Percentiles rank a stretch among this genome's conserved stretches.
Conservation (phyloP, 352 stramenopile species). For the Globisporangium alternatum region DNA sequence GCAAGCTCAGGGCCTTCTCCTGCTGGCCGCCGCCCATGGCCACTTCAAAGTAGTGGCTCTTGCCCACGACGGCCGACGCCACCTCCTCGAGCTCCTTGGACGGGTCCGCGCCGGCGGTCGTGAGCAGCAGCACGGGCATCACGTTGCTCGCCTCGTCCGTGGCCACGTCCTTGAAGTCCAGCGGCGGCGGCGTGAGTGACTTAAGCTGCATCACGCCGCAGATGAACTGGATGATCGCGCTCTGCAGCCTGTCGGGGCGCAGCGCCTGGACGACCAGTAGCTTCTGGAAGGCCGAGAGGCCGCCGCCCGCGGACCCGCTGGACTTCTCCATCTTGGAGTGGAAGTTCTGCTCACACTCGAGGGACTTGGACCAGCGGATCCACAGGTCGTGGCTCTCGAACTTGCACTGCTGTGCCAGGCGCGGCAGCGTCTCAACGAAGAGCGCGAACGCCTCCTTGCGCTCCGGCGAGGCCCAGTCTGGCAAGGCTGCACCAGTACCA, state of each 20-base stretch:
- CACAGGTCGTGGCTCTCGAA: conserved; percentile 85
- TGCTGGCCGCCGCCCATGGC: conserved; percentile 95
- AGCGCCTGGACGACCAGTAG: conserved; percentile 91
- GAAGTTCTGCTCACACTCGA: conserved; percentile 90
- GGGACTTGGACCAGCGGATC: conserved; percentile 86
- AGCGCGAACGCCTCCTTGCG: conserved; percentile 82
- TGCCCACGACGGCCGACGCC: conserved; percentile 77
- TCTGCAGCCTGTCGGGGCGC: conserved; percentile 88
- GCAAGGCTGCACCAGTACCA: conserved; percentile 21
- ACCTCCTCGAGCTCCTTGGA: conserved; percentile 93
- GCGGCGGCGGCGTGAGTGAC: conserved; percentile 76
- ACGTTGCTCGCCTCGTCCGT: conserved; percentile 67
- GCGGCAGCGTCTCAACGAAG: conserved; percentile 73
- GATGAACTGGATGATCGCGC: conserved; percentile 89
- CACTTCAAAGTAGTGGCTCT: conserved; percentile 90
- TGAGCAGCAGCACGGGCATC: conserved; percentile 90
- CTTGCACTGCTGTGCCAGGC: conserved; percentile 69
- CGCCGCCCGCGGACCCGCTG: conserved; percentile 20
- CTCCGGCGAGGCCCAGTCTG: conserved; percentile 81
- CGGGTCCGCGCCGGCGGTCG: conserved; percentile 91
- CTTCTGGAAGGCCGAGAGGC: conserved; percentile 89
- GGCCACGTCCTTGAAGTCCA: conserved; percentile 73
- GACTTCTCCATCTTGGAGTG: conserved; percentile 84
- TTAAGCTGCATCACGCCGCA: conserved; percentile 86
- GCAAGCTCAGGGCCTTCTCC: conserved; percentile 84